Percentiles rank a stretch among this genome's conserved stretches.
These are phyloP conservation scores for Coniochaeta sp. DNA, from an alignment of 2,329 filamentous ascomycete genomes.

Conservation along the genomic window DNA sequence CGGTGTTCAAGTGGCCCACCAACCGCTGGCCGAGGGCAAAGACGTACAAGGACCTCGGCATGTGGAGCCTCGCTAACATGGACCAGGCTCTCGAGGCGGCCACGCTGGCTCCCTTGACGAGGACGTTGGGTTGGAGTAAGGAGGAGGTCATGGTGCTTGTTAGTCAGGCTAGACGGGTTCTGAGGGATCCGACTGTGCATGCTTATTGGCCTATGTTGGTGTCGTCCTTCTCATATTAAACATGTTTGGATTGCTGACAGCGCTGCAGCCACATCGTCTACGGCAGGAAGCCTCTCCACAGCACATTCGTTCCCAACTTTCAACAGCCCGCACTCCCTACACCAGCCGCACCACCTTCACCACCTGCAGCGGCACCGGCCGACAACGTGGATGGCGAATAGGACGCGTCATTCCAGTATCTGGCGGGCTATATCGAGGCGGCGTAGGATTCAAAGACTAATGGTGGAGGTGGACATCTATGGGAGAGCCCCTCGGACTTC, in stretches of 20 bases:
- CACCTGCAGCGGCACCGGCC: not conserved
- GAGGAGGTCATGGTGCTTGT: conserved; percentile 18
- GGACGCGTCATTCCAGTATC: not conserved
- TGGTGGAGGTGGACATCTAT: not conserved
- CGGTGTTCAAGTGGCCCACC: conserved; percentile 18
- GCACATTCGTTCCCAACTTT: not conserved
- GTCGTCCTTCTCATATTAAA: not conserved
- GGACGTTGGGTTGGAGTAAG: conserved; percentile 17
- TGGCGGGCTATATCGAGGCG: not conserved
- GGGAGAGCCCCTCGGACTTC: not conserved
- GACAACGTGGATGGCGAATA: not conserved
- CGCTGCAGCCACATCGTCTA: not conserved
- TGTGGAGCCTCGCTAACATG: conserved; percentile 16
- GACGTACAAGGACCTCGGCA: conserved; percentile 17
- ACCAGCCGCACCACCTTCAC: not conserved
- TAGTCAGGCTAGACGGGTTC: conserved; percentile 6
- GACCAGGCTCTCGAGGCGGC: conserved; percentile 16
- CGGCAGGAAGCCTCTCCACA: not conserved
- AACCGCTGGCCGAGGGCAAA: conserved; percentile 20
- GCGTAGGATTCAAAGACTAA: not conserved
- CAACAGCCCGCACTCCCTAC: too few relatives aligned
- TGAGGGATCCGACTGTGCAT: conserved; percentile 10
- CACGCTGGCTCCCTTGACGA: conserved; percentile 19
- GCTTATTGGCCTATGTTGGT: conserved; percentile 14
- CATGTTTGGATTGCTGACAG: not conserved